Conservation (phyloP, 306 rosid genomes). For the Castanea mollissima region DNA sequence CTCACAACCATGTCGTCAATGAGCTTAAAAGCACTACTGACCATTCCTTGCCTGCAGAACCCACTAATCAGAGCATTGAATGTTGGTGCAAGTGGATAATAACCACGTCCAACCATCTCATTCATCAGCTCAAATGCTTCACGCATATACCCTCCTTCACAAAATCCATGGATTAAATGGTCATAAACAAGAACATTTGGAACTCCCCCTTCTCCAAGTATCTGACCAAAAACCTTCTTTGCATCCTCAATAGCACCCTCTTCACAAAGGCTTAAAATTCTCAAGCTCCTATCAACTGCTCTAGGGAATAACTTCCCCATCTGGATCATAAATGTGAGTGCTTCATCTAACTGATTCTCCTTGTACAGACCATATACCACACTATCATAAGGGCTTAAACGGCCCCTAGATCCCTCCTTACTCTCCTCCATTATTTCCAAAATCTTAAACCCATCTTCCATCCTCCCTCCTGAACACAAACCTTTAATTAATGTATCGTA, state of each 20-base stretch:
- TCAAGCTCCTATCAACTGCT: slow-evolving; percentile 60
- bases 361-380: slow-evolving; percentile 66
- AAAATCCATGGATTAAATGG: slow-evolving; percentile 47
- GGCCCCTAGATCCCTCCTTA: slow-evolving; percentile 47
- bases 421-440: slow-evolving; percentile 74
- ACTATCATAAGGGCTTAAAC: slow-evolving; percentile 67
- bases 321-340: slow-evolving; percentile 46
- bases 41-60: slow-evolving; percentile 56
- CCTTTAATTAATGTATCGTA: slow-evolving; percentile 59
- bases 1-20: slow-evolving; percentile 58
- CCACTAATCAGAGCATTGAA: slow-evolving; percentile 49
- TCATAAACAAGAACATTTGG: slow-evolving; percentile 65
- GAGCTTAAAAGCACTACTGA: slow-evolving; percentile 51
- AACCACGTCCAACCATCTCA: slow-evolving; percentile 56
- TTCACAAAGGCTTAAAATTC: slow-evolving; percentile 40
- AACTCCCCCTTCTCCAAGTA: slow-evolving; percentile 51
- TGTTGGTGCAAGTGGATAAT: slow-evolving; percentile 55
- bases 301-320: slow-evolving; percentile 63
- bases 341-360: slow-evolving; percentile 48
- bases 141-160: slow-evolving; percentile 38
- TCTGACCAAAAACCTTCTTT: slow-evolving; percentile 49
- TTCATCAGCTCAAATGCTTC: slow-evolving; percentile 66
- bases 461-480: slow-evolving; percentile 60
- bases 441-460: slow-evolving; percentile 52
- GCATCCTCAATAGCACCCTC: slow-evolving; percentile 54